Evolutionary conservation across 306 rosid genomes (phyloP).

Genomic region (Quercus gilva): DNA sequence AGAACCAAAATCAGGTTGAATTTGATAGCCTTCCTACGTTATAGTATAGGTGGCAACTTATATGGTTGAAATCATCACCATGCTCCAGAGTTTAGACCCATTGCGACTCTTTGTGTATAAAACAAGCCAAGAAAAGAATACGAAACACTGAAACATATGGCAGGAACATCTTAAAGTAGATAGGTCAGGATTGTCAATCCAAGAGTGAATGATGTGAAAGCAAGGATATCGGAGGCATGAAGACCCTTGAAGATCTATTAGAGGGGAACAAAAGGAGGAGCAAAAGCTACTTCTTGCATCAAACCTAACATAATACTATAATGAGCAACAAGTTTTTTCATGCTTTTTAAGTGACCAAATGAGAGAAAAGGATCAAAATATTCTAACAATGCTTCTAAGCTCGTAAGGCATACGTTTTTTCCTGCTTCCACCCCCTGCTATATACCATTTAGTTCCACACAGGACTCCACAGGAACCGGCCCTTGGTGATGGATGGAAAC

Average conservation of each 20-base stretch:
- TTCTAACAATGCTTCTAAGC: constrained; percentile 12
- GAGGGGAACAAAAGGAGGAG: background rate
- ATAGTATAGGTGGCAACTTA: background rate
- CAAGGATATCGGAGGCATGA: background rate
- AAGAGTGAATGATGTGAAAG: background rate
- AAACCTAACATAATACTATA: background rate
- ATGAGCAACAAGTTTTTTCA: background rate
- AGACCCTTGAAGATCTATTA: background rate
- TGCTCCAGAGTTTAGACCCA: background rate
- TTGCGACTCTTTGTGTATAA: background rate
- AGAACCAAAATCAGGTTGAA: background rate
- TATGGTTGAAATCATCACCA: background rate
- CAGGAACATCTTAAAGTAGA: background rate
- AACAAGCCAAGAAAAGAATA: background rate
- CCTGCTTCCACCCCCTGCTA: constrained; percentile 90
- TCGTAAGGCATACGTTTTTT: constrained; percentile 70
- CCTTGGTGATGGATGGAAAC: constrained; percentile 94
- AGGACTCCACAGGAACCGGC: constrained; percentile 88
- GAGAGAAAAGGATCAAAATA: background rate
- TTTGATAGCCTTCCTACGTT: background rate
- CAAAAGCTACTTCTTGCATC: background rate
- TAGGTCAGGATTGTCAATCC: background rate
- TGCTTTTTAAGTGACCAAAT: constrained; percentile 4
- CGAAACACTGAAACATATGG: background rate
- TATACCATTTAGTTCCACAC: constrained; percentile 92